A percentile compares a stretch with the other conserved stretches of the same genome.
These are phyloP conservation scores for Peribolospora baueri DNA, from an alignment of 768 basidiomycete genomes.

Conservation along the genomic window DNA sequence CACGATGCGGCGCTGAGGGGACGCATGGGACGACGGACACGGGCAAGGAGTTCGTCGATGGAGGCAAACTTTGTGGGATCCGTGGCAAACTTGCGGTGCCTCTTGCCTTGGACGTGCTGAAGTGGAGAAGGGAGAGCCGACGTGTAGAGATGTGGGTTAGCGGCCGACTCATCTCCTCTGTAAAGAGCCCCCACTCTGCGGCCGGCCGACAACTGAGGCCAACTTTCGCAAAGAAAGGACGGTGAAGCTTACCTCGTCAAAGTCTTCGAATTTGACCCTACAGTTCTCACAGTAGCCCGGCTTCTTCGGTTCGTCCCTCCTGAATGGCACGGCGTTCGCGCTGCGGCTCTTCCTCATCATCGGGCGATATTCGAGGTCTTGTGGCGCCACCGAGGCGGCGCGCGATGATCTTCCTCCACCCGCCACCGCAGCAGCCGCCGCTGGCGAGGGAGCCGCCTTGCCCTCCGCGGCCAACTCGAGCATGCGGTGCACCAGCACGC, in stretches of 20 bases:
- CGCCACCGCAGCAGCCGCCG: neutral
- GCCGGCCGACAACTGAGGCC: neutral
- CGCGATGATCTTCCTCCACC: slow-evolving; percentile 13
- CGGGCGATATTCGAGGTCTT: slow-evolving; percentile 8
- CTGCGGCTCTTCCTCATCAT: slow-evolving; percentile 36
- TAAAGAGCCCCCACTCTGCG: no score
- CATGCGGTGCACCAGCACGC: no score
- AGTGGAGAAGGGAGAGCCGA: slow-evolving; percentile 1
- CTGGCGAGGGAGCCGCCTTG: neutral
- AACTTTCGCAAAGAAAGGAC: neutral
- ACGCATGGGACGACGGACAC: slow-evolving; percentile 26
- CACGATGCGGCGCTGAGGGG: neutral
- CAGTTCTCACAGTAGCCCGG: slow-evolving; percentile 98
- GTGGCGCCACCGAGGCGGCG: slow-evolving; percentile 16
- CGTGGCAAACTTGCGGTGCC: slow-evolving; percentile 58
- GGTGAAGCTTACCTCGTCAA: slow-evolving; percentile 37
- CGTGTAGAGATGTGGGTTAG: slow-evolving; percentile 2
- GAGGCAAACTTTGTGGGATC: slow-evolving; percentile 52
- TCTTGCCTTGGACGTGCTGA: slow-evolving; percentile 48
- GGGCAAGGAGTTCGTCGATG: slow-evolving; percentile 48
- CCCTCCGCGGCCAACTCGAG: slow-evolving; percentile 4
- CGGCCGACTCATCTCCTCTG: neutral
- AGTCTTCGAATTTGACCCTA: slow-evolving; percentile 66
- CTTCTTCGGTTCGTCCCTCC: slow-evolving; percentile 50
- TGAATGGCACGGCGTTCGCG: slow-evolving; percentile 37